Base-by-base conservation (phyloP, 257 asterid genomes). In the Solanum piurae region DNA sequence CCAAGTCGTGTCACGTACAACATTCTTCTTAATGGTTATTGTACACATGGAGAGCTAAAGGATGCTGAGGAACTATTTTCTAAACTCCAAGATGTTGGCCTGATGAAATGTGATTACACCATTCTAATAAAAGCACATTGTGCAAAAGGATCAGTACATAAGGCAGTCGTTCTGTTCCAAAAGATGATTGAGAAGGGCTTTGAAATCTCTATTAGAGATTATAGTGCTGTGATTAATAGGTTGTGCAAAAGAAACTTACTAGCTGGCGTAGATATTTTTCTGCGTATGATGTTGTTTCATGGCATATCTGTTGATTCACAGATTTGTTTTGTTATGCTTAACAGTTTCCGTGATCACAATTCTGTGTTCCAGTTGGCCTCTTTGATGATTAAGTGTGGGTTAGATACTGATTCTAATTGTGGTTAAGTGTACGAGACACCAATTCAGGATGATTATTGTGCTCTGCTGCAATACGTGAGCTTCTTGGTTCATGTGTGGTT, bases 91-190 rank as follows among this genome's bases (percentile, higher is more conserved):
- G 92, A 92, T 73, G 58, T 91, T 71, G 88, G 87, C 84, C 87
- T 92, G 92, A 87, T 94, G 18, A 96, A 96, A 90, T 91, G 90
- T 85, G 93, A 93, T 20, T 96, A 95, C 88, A 95, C 94, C 76
- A 90, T 93, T 42, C 93, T 96, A 77, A 91, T 95, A 87, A 95
- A 96, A 91, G 98, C 99, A 62, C 87, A 92, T 88, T 95, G 98
- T 87, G 97, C 86, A 49, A 95, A 94, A 91, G 99, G 99, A 80
- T 90, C 92, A 90, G 93, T 62, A 72, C 87, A 42, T 72, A 92
- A 87, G 91, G 98, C 95, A 52, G 89, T 86, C 90, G 38, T 83
- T 27, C 94, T 95, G 85, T 96, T 96, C 88, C 79, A 60, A 88
- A 89, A 91, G 80, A 93, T 95, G 98, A 90, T 87, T 46, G 95